Conservation (phyloP, 768 basidiomycete species). For the Amanita jacksonii region DNA sequence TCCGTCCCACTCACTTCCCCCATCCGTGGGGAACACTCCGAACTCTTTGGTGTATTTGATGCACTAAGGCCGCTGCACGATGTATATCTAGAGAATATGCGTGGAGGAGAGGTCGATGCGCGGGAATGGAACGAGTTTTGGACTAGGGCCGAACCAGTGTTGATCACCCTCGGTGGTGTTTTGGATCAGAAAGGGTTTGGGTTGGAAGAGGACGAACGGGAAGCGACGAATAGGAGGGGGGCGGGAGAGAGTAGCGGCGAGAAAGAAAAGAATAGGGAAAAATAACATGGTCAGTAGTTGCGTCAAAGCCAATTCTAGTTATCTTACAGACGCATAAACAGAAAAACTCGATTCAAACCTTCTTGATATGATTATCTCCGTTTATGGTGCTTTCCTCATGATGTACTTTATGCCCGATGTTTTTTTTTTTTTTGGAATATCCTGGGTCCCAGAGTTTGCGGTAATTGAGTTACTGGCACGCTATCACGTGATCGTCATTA, state of each 20-base stretch:
- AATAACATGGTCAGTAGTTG: too few relatives aligned
- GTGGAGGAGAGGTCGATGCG: not conserved
- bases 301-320: too few relatives aligned
- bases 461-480: too few relatives aligned
- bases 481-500: too few relatives aligned
- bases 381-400: too few relatives aligned
- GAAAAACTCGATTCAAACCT: too few relatives aligned
- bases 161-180: slow-evolving; percentile 15
- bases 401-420: too few relatives aligned
- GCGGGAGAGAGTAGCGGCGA: slow-evolving; percentile 23
- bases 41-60: slow-evolving; percentile 17
- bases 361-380: too few relatives aligned
- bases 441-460: too few relatives aligned
- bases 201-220: slow-evolving; percentile 13
- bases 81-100: slow-evolving; percentile 12
- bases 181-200: slow-evolving; percentile 20
- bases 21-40: slow-evolving; percentile 13
- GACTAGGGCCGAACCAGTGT: slow-evolving; percentile 17
- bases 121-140: slow-evolving; percentile 17
- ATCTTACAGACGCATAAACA: too few relatives aligned
- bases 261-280: not conserved
- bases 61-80: slow-evolving; percentile 17
- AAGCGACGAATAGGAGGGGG: not conserved
- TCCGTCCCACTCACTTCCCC: slow-evolving; percentile 14
- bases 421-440: too few relatives aligned